Conservation (phyloP, 2,329 filamentous ascomycete genomes). For the Epichloe gansuensis region DNA sequence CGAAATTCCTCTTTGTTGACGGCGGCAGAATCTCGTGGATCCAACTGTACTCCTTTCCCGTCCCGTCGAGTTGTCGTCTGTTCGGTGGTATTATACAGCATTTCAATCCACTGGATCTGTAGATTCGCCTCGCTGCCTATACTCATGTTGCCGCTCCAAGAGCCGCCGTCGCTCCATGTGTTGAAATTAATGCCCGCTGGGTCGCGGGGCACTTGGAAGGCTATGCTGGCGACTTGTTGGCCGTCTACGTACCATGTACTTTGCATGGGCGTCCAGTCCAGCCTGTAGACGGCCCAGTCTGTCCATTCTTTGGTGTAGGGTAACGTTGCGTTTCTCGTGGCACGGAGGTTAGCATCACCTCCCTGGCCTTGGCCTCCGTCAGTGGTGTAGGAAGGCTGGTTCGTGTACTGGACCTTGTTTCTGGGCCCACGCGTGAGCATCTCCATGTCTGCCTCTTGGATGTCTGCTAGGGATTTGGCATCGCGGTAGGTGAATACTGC, state of each 20-base stretch:
- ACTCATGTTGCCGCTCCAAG: conserved; percentile 47
- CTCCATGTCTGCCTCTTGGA: conserved; percentile 31
- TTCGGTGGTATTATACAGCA: conserved; percentile 37
- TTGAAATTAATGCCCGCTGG: conserved; percentile 42
- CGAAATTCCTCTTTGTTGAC: conserved; percentile 10
- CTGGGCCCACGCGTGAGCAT: conserved; percentile 34
- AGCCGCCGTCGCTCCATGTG: conserved; percentile 47
- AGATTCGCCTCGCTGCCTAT: conserved; percentile 35
- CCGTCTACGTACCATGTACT: conserved; percentile 45
- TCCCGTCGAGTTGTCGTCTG: background rate
- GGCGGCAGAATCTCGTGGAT: background rate
- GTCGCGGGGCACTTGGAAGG: conserved; percentile 41
- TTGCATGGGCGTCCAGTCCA: conserved; percentile 19
- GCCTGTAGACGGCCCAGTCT: conserved; percentile 43
- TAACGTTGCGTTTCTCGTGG: conserved; percentile 35
- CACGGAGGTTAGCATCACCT: conserved; percentile 30
- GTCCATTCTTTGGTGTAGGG: conserved; percentile 33
- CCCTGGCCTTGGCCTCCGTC: conserved; percentile 12
- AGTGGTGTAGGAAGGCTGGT: conserved; percentile 38
- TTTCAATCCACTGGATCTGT: conserved; percentile 50
- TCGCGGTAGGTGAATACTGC: conserved; percentile 41
- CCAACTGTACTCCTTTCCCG: no score
- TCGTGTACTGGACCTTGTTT: conserved; percentile 41
- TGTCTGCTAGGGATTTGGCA: conserved; percentile 19
- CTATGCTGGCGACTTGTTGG: conserved; percentile 35